Base-by-base conservation (phyloP, 345 rosid genomes). In the Psidium friedrichsthalianum region DNA sequence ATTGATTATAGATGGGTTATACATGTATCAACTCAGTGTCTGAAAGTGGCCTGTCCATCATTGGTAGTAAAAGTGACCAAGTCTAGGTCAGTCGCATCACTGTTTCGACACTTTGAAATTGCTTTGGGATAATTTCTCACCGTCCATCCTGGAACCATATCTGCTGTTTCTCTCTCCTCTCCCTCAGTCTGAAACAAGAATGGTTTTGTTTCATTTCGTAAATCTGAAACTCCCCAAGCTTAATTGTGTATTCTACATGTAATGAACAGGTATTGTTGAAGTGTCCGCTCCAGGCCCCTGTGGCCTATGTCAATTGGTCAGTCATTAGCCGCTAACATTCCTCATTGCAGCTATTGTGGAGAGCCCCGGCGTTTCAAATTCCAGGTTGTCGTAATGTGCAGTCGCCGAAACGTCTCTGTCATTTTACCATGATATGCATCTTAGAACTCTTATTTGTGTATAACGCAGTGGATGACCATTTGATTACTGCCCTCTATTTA, bases 271-370 rank as follows among this genome's bases (percentile, higher is more conserved):
- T 93, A 90, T 51, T 87, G 89, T 58, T 84, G 95, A 83, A 91
- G 89, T 84, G 76, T 89, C 32, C 52, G 64, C 80, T 91, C 96
- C n/a, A 42, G 90, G 89, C 94, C 97, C 85, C 89, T 93, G 51
- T 95, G 99, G 98, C 98, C 98, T 15, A 85, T 91, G 53, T 86
- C 91, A 78, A 92, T 92, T 74, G 98, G 98, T 44, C 94, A 85
- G 40, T 92, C 90, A 82, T 91, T 96, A 0, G 89, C 90, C 86
- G 90, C 90, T 52, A 94, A 95, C 85, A 85, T 94, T 87, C 96
- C 98, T 21, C 90, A 87, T 74, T 96, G 99, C 94, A 84, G 88
- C 87, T 88, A 89, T 85, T 95, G 98, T 89, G 94, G 96, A 49
- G 89, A 95, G 82, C 90, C 94, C 87, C 87, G 86, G 86, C 86